Percentiles rank a stretch among this genome's conserved stretches.
Evolutionary conservation across 345 rosid genomes (phyloP).

Genomic region (Turritis glabra): DNA sequence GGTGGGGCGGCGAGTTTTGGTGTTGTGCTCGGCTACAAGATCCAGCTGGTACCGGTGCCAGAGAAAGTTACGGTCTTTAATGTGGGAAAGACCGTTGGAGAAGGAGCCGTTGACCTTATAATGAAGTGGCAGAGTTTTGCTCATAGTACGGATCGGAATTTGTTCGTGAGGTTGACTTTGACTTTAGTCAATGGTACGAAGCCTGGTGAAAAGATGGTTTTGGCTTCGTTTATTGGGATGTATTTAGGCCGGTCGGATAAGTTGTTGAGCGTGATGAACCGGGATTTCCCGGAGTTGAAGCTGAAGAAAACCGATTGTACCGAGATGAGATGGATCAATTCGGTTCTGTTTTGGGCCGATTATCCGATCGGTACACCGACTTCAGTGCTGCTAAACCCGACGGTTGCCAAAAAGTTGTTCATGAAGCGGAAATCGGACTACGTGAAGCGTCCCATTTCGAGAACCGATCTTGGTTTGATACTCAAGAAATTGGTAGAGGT

Average conservation of each 20-base stretch:
- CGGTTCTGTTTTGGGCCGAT: slow-evolving; percentile 44
- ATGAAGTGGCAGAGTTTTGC: slow-evolving; percentile 39
- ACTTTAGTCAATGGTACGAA: slow-evolving; percentile 29
- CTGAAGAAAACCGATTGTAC: slow-evolving; percentile 46
- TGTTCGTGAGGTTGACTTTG: slow-evolving; percentile 30
- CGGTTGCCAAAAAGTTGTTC: background rate
- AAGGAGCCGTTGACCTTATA: slow-evolving; percentile 34
- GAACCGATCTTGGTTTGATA: slow-evolving; percentile 36
- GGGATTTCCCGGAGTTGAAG: slow-evolving; percentile 51
- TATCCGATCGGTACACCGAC: slow-evolving; percentile 27
- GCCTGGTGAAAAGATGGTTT: slow-evolving; percentile 31
- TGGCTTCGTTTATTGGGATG: slow-evolving; percentile 42
- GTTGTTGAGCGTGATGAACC: slow-evolving; percentile 38
- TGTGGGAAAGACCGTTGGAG: slow-evolving; percentile 13
- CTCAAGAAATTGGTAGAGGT: slow-evolving; percentile 45
- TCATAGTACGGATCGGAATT: slow-evolving; percentile 21
- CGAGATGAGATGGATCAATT: slow-evolving; percentile 61
- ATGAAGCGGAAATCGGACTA: slow-evolving; percentile 60
- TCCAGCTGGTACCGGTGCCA: slow-evolving; percentile 47
- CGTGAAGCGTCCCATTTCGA: slow-evolving; percentile 47
- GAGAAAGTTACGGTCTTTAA: slow-evolving; percentile 38
- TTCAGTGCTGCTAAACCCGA: slow-evolving; percentile 39
- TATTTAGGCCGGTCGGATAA: slow-evolving; percentile 47
- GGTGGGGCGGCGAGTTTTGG: slow-evolving; percentile 68
- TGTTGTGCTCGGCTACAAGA: slow-evolving; percentile 46